Base-by-base conservation (phyloP, 2,329 filamentous ascomycete species). In the Dryadomyces quercivorus region DNA sequence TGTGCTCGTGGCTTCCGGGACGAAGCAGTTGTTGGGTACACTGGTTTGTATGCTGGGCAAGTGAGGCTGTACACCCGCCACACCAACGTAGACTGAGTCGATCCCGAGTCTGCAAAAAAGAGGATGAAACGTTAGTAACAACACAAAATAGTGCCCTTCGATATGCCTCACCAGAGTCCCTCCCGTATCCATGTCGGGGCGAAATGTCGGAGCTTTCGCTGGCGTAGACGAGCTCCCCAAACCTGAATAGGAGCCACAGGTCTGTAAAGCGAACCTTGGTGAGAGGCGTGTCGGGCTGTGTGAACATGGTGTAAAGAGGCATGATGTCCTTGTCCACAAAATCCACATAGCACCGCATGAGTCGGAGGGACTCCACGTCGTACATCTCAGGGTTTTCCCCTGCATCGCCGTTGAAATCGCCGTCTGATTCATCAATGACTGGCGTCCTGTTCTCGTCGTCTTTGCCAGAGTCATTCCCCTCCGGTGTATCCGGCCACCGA, bases 281-380 rank as follows among this genome's bases (percentile, higher is more conserved):
- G 15, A 50, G 50, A 2, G 34, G 4, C 22, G 52, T 56, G 50
- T 31, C 53, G 31, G 56, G n/a, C n/a, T n/a, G n/a, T n/a, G n/a
- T 53, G 50, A 61, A 68, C 15, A 58, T 55, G 13, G 57, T 54
- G 53, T 68, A 63, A 1, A 70, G 56, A 3, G 69, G 70, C 61
- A 74, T 65, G 26, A 74, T 60, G 45, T 72, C 67, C 20, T 68
- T 61, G 44, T 73, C 70, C n/a, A 73, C 60, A 52, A 74, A 74
- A 38, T 71, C 59, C 49, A 74, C 67, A 43, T 73, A 74, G 64
- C 66, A 69, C 15, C 69, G 63, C 66, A 73, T 70, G 56, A 73
- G 69, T 18, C 36, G 18, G 12, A 50, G 36, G 2, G 48, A 34
- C 9, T 40, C 34, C 16, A 42, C 20, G 18, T 18, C 42, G 2